These are phyloP conservation scores for Alternaria infectoria DNA, from an alignment of 2,329 filamentous ascomycete species.

Conservation along the genomic window DNA sequence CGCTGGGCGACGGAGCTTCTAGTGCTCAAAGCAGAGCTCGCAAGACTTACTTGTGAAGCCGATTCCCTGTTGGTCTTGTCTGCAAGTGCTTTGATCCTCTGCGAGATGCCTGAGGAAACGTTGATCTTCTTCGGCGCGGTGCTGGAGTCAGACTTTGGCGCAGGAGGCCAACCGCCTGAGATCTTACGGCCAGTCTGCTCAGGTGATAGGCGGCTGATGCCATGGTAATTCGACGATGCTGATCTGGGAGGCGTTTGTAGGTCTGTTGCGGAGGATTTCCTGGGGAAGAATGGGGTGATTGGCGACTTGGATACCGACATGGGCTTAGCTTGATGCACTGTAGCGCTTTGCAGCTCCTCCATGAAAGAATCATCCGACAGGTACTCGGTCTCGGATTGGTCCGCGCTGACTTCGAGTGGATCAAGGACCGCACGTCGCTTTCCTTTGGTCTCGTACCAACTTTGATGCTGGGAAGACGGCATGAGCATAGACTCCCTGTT, in stretches of 20 bases:
- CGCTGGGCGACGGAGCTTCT: slow-evolving; percentile 44
- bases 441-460: slow-evolving; percentile 42
- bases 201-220: slow-evolving; percentile 32
- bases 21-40: slow-evolving; percentile 31
- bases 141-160: slow-evolving; percentile 32
- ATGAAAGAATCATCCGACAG: slow-evolving; percentile 81
- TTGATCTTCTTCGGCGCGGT: slow-evolving; percentile 73
- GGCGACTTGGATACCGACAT: slow-evolving; percentile 78
- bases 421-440: slow-evolving; percentile 51
- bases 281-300: slow-evolving; percentile 67
- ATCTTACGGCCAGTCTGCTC: slow-evolving; percentile 36
- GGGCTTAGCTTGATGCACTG: slow-evolving; percentile 81
- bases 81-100: slow-evolving; percentile 91
- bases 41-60: slow-evolving; percentile 29
- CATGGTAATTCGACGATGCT: slow-evolving; percentile 47
- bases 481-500: slow-evolving; percentile 41
- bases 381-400: slow-evolving; percentile 55
- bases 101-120: slow-evolving; percentile 88
- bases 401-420: slow-evolving; percentile 45
- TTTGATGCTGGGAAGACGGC: slow-evolving; percentile 28
- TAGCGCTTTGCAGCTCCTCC: slow-evolving; percentile 83
- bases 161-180: slow-evolving; percentile 42
- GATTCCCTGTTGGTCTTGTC: slow-evolving; percentile 68
- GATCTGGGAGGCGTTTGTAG: slow-evolving; percentile 35
- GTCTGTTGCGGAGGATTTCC: slow-evolving; percentile 35